Percentiles rank a stretch among this genome's conserved stretches.
phyloP scores from a whole-genome alignment of 1,139 yeast genomes.

The Kluyveromyces sp. region DNA sequence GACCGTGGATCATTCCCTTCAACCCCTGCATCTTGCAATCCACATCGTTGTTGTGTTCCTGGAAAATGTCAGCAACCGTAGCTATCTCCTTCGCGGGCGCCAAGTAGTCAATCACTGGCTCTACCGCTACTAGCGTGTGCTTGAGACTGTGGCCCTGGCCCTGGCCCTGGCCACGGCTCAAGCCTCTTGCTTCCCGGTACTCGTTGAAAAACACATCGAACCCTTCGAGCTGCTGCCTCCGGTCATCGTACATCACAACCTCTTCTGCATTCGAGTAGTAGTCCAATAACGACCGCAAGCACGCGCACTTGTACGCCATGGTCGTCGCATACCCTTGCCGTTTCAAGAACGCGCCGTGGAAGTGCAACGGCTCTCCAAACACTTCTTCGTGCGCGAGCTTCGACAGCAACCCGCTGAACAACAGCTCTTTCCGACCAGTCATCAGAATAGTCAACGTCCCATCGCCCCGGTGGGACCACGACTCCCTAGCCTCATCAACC shows the following conservation, averaged over 20 bases:
- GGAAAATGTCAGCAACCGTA: constrained; percentile 26
- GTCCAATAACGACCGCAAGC: constrained; percentile 31
- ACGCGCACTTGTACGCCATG: constrained; percentile 32
- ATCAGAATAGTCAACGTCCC: constrained; percentile 34
- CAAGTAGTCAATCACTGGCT: constrained; percentile 21
- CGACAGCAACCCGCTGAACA: constrained; percentile 25
- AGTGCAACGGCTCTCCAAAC: constrained; percentile 25
- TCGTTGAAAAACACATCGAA: constrained; percentile 30
- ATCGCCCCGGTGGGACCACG: constrained; percentile 25
- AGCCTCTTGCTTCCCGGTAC: constrained; percentile 18
- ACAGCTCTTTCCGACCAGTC: constrained; percentile 35
- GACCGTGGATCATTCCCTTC: constrained; percentile 1
- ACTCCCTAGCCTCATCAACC: constrained; percentile 29
- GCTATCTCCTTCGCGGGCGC: constrained; percentile 29
- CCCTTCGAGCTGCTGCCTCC: constrained; percentile 32
- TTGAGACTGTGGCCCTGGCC: constrained; percentile 17
- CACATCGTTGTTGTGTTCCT: constrained; percentile 27
- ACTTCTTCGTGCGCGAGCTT: constrained; percentile 20
- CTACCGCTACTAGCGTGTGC: constrained; percentile 28
- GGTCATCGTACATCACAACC: constrained; percentile 37
- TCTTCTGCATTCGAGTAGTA: constrained; percentile 27
- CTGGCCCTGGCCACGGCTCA: too few relatives aligned
- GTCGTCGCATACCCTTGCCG: constrained; percentile 29
- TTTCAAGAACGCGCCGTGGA: constrained; percentile 36
- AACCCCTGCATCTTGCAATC: constrained; percentile 5